These are phyloP conservation scores for Sistotremastrum suecicum DNA, from an alignment of 768 basidiomycete genomes.

Conservation along the genomic window DNA sequence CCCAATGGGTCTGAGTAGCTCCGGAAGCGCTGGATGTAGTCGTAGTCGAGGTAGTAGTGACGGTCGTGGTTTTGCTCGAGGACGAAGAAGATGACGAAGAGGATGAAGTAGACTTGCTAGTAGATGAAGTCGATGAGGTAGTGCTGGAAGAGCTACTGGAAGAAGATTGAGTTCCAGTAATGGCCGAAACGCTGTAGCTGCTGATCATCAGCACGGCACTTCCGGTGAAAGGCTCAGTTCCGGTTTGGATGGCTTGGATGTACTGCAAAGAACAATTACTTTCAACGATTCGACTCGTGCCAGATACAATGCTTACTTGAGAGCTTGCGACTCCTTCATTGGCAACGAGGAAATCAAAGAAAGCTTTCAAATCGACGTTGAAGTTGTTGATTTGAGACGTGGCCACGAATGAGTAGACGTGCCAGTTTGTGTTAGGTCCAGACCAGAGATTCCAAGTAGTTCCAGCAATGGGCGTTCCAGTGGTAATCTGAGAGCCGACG, in stretches of 20 bases:
- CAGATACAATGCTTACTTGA: slow-evolving; percentile 21
- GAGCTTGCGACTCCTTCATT: slow-evolving; percentile 33
- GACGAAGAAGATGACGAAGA: too few relatives aligned
- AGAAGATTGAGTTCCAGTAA: not conserved
- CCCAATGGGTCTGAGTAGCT: too few relatives aligned
- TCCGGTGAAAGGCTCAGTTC: slow-evolving; percentile 42
- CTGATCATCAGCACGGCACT: slow-evolving; percentile 29
- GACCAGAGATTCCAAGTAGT: slow-evolving; percentile 44
- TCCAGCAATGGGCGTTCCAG: slow-evolving; percentile 28
- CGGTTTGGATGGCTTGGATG: slow-evolving; percentile 39
- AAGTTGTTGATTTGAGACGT: slow-evolving; percentile 35
- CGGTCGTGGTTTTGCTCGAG: too few relatives aligned
- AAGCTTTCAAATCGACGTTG: slow-evolving; percentile 35
- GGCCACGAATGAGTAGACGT: slow-evolving; percentile 41
- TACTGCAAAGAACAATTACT: slow-evolving; percentile 20
- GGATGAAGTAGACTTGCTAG: too few relatives aligned
- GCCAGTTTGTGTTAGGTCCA: slow-evolving; percentile 39
- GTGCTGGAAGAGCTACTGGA: too few relatives aligned
- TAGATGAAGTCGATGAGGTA: too few relatives aligned
- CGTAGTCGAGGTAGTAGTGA: too few relatives aligned
- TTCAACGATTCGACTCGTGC: not conserved
- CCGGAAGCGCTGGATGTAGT: too few relatives aligned
- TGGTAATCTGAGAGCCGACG: slow-evolving; percentile 32
- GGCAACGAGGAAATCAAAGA: slow-evolving; percentile 36
- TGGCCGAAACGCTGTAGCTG: slow-evolving; percentile 26